Evolutionary conservation across 108 stramenopile species (phyloP).

Genomic region (Cyclostephanos invisitatus): DNA sequence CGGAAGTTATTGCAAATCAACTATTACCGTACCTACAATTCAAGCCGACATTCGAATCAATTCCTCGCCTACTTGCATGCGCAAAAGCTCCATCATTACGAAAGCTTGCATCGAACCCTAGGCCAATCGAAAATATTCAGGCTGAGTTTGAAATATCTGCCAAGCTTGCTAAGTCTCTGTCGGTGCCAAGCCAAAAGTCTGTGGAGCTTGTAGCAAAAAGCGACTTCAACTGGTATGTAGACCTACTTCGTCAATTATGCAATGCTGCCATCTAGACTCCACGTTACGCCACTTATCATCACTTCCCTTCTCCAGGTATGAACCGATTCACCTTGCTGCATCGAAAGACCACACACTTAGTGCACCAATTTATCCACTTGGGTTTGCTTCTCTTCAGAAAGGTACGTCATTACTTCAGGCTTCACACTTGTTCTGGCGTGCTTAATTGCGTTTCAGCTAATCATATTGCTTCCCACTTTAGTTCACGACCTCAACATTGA

Average conservation of each 20-base stretch:
- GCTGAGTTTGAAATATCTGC: constrained; percentile 19
- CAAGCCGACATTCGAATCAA: constrained; percentile 42
- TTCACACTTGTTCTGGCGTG: not conserved
- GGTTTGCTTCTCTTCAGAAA: constrained; percentile 31
- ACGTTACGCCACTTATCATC: not conserved
- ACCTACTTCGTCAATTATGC: not conserved
- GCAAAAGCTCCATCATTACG: constrained; percentile 21
- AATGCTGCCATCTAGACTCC: constrained; percentile 2
- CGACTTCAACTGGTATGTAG: not conserved
- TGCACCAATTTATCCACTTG: constrained; percentile 37
- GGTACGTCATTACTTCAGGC: constrained; percentile 18
- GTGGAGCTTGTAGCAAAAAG: constrained; percentile 18
- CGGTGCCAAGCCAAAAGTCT: constrained; percentile 49
- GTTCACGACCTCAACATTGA: constrained; percentile 28
- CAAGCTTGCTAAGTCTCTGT: constrained; percentile 29
- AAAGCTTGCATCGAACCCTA: not conserved
- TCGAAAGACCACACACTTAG: constrained; percentile 12
- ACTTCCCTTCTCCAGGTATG: constrained; percentile 36
- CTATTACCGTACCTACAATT: constrained; percentile 75
- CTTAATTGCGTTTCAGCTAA: not conserved
- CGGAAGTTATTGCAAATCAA: constrained; percentile 67
- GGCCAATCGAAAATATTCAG: not conserved
- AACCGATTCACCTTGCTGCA: constrained; percentile 25
- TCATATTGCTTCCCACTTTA: constrained; percentile 1
- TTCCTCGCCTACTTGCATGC: constrained; percentile 32